Conservation (phyloP, 768 basidiomycete species). For the Ramaria sp. region DNA sequence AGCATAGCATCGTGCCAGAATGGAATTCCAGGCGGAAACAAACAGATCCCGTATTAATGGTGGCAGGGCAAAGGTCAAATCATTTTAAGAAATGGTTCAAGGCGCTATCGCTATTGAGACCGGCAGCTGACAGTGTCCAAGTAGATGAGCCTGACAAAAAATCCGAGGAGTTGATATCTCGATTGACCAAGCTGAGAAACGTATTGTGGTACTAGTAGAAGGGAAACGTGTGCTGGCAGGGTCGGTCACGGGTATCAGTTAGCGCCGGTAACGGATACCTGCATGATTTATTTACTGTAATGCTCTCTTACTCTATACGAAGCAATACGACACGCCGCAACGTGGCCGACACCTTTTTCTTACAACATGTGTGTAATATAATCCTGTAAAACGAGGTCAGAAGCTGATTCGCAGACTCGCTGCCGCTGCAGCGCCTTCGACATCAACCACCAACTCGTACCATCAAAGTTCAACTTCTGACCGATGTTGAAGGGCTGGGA, state of each 20-base stretch:
- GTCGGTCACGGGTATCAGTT: neutral
- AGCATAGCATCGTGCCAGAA: neutral
- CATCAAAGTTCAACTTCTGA: slow-evolving; percentile 4
- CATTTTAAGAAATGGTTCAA: neutral
- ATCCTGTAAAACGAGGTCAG: neutral
- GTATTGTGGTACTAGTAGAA: neutral
- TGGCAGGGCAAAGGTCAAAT: neutral
- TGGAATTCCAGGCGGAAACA: neutral
- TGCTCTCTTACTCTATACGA: neutral
- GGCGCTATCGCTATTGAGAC: neutral
- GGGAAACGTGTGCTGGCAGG: neutral
- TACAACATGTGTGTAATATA: neutral
- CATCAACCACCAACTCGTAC: slow-evolving; percentile 4
- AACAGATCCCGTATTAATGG: neutral
- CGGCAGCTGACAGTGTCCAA: neutral
- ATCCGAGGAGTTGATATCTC: neutral
- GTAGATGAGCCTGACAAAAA: neutral
- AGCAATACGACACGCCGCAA: neutral
- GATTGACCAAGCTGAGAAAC: neutral
- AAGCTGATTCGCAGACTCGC: neutral
- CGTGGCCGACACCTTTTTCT: neutral
- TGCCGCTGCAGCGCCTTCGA: slow-evolving; percentile 2
- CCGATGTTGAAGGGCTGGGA: slow-evolving; percentile 4
- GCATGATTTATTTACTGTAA: neutral
- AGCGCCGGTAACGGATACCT: neutral